phyloP scores from a whole-genome alignment of 2,329 filamentous ascomycete genomes.

The Aulographum hederae region DNA sequence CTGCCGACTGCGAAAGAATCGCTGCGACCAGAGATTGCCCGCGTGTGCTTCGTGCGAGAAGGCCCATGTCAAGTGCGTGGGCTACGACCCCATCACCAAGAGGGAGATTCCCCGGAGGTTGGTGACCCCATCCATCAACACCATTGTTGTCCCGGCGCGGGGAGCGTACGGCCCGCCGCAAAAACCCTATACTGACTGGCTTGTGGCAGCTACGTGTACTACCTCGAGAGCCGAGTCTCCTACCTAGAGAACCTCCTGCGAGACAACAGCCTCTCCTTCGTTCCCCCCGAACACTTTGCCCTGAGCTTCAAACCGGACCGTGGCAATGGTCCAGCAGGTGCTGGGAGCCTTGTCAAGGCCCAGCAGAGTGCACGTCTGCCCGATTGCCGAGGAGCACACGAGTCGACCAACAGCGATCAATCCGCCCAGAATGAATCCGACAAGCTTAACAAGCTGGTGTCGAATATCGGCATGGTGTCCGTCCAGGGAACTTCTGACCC shows the following conservation, averaged over 20 bases:
- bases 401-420: slow-evolving; percentile 5
- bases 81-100: slow-evolving; percentile 93
- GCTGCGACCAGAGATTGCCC: slow-evolving; percentile 83
- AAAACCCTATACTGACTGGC: too few species aligned
- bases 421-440: slow-evolving; percentile 36
- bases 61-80: slow-evolving; percentile 77
- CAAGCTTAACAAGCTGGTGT: slow-evolving; percentile 46
- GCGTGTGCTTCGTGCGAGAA: slow-evolving; percentile 87
- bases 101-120: slow-evolving; percentile 72
- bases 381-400: slow-evolving; percentile 5
- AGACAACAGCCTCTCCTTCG: slow-evolving; percentile 51
- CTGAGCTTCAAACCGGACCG: slow-evolving; percentile 17
- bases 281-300: slow-evolving; percentile 47
- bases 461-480: slow-evolving; percentile 56
- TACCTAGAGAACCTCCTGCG: slow-evolving; percentile 64
- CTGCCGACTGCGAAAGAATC: slow-evolving; percentile 80
- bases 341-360: background rate
- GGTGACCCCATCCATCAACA: slow-evolving; percentile 8
- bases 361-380: background rate
- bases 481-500: slow-evolving; percentile 64
- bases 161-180: background rate
- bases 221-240: slow-evolving; percentile 70
- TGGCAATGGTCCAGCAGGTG: background rate
- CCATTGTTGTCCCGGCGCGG: background rate
- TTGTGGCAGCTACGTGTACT: slow-evolving; percentile 84